Evolutionary conservation across 768 basidiomycete species (phyloP).

Genomic region (Tulasnella sp.): DNA sequence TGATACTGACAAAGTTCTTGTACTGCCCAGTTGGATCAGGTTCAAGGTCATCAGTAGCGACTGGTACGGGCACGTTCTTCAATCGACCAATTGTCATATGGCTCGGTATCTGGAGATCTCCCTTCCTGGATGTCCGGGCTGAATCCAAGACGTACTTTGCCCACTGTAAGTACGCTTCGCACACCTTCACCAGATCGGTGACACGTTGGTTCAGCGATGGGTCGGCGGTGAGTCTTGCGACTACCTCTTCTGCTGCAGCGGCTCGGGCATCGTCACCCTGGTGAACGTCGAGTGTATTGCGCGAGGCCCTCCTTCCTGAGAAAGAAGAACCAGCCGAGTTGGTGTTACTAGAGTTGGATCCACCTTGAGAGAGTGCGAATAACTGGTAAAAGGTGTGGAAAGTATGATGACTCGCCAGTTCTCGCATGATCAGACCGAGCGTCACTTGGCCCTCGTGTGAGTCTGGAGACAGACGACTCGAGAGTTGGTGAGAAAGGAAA

Average conservation of each 20-base stretch:
- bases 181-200: slow-evolving; percentile 44
- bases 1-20: slow-evolving; percentile 54
- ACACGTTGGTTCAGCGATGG: slow-evolving; percentile 31
- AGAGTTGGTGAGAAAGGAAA: slow-evolving; percentile 84
- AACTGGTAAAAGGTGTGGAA: slow-evolving; percentile 90
- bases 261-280: slow-evolving; percentile 44
- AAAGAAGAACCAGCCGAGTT: slow-evolving; percentile 28
- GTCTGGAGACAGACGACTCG: slow-evolving; percentile 60
- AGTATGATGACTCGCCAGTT: slow-evolving; percentile 75
- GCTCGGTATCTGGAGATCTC: slow-evolving; percentile 33
- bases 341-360: background rate
- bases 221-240: slow-evolving; percentile 41
- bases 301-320: background rate
- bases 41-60: slow-evolving; percentile 59
- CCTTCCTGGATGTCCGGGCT: slow-evolving; percentile 25
- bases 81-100: slow-evolving; percentile 38
- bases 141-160: slow-evolving; percentile 46
- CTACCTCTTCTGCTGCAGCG: slow-evolving; percentile 51
- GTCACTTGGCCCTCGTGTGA: slow-evolving; percentile 36
- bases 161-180: slow-evolving; percentile 59
- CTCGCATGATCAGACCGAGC: slow-evolving; percentile 52
- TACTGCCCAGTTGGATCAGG: slow-evolving; percentile 63
- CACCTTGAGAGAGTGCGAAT: slow-evolving; percentile 43
- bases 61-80: slow-evolving; percentile 55
- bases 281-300: background rate